Base-by-base conservation (phyloP, 495 filamentous ascomycete genomes). In the Halenospora varia region DNA sequence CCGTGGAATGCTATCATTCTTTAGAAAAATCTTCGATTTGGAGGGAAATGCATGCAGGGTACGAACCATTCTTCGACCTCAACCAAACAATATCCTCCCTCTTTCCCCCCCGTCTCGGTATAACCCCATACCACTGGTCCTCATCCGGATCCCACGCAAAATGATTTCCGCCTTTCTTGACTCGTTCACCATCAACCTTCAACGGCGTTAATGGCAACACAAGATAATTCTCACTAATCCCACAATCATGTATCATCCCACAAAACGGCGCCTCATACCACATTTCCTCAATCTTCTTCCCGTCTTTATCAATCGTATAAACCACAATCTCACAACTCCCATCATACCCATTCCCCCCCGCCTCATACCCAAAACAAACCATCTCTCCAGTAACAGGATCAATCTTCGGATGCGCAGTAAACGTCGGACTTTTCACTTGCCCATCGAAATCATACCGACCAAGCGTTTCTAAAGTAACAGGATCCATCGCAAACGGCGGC, bases 341-440 rank as follows among this genome's bases (percentile, higher is more conserved):
- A 55, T 77, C 73, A 2, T 65, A 51, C 0, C 75, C 74, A 49
- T 79, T 68, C 0, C 73, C 72, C 8, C 75, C 75, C 0, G 74
- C 74, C 61, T 80, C 79, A 56, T 83, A 83, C 2, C 77, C 79
- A 56, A 81, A 82, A 42, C 74, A 77, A 3, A 83, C 56, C 72
- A 84, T 73, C 64, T 86, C 82, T 10, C 77, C 75, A 0, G 76
- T 84, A 13, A 68, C 69, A 0, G 82, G 82, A 56, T 84, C 82
- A 48, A 82, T 70, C 62, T 86, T 86, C 0, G 82, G 82, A 59
- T 86, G 82, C 0, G 82, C 82, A 0, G 81, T 82, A 56, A 86
- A 84, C 0, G 79, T 83, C 6, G 76, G 70, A 11, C 68, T 70
- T 0, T 63, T 59, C 11, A 84, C 67, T 66, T 84, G 82, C 2